Percentiles rank a stretch among this genome's conserved stretches.
phyloP scores from a whole-genome alignment of 192 early-diverging fungal genomes.

The Umbelopsis vinacea region DNA sequence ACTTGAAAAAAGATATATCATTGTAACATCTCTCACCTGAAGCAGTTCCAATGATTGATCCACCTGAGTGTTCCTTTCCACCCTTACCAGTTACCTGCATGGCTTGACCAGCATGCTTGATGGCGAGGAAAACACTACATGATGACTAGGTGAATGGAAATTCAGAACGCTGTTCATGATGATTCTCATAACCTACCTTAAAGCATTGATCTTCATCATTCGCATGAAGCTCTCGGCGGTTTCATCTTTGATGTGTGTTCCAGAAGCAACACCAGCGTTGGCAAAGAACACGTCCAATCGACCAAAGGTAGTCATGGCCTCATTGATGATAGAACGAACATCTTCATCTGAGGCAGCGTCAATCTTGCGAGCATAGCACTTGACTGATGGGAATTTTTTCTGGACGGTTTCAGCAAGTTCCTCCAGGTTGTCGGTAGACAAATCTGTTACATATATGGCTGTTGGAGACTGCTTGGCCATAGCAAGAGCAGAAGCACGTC shows the following conservation, averaged over 20 bases:
- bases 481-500: constrained; percentile 40
- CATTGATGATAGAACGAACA: constrained; percentile 42
- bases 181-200: constrained; percentile 29
- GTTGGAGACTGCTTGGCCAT: constrained; percentile 39
- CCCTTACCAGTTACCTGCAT: constrained; percentile 49
- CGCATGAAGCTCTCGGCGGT: constrained; percentile 39
- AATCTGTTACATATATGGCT: constrained; percentile 51
- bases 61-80: constrained; percentile 43
- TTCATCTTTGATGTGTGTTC: constrained; percentile 33
- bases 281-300: constrained; percentile 61
- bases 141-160: not conserved
- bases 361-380: constrained; percentile 42
- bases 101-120: constrained; percentile 47
- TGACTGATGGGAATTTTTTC: constrained; percentile 33
- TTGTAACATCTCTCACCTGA: constrained; percentile 40
- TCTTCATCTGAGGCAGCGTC: constrained; percentile 48
- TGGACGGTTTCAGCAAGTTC: constrained; percentile 45
- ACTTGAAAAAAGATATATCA: not conserved
- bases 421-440: constrained; percentile 38
- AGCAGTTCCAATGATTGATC: constrained; percentile 57
- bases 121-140: constrained; percentile 49
- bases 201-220: constrained; percentile 45
- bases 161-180: not conserved
- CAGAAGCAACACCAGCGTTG: constrained; percentile 50
- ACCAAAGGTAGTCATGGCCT: constrained; percentile 47